Evolutionary conservation across 495 filamentous ascomycete genomes (phyloP).

Genomic region (Patellaria atrata): DNA sequence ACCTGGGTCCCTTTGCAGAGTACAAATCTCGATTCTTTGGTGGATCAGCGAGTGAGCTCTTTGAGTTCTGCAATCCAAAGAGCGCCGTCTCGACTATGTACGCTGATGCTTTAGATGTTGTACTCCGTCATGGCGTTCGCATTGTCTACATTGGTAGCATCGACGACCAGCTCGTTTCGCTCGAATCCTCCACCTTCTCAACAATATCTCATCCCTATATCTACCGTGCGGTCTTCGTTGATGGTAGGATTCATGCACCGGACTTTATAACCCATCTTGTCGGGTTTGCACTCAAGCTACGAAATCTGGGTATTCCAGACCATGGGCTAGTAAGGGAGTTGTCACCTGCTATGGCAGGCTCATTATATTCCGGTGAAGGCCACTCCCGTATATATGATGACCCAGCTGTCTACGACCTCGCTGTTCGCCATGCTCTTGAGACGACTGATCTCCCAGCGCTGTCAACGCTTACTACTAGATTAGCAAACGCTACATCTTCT

Average conservation of each 20-base stretch:
- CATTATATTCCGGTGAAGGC: constrained; percentile 80
- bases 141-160: constrained; percentile 83
- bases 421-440: constrained; percentile 73
- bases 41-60: constrained; percentile 79
- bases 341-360: constrained; percentile 75
- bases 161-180: constrained; percentile 87
- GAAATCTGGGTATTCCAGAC: constrained; percentile 82
- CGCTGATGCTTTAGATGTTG: constrained; percentile 53
- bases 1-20: constrained; percentile 78
- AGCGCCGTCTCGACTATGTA: constrained; percentile 75
- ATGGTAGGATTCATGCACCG: constrained; percentile 80
- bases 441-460: constrained; percentile 38
- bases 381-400: constrained; percentile 92
- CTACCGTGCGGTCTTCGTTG: constrained; percentile 84
- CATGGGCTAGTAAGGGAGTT: constrained; percentile 89
- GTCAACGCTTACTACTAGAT: constrained; percentile 1
- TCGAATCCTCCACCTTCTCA: constrained; percentile 75
- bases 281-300: constrained; percentile 81
- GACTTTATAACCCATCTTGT: constrained; percentile 88
- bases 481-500: too few relatives aligned
- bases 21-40: constrained; percentile 74
- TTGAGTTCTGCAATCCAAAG: constrained; percentile 70
- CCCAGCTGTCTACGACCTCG: constrained; percentile 71
- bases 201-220: constrained; percentile 80
- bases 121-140: constrained; percentile 62